These are phyloP conservation scores for Rhodosorus marinus DNA, from an alignment of 23 red algal genomes.

Conservation along the genomic window DNA sequence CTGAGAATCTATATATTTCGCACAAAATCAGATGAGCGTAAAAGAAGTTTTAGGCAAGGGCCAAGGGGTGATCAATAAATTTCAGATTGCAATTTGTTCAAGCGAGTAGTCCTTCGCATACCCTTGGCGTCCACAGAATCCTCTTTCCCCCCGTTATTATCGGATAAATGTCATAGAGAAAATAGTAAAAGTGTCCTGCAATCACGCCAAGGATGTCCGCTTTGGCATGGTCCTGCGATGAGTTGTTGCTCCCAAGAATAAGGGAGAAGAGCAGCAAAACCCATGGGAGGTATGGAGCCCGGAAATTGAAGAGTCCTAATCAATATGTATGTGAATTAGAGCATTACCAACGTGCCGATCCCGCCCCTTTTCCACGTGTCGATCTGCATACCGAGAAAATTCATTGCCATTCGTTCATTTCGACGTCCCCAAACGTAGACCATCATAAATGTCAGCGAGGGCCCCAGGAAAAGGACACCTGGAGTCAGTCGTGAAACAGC, in stretches of 20 bases:
- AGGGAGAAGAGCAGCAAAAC: slow-evolving; percentile 74
- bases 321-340: too few species aligned
- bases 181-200: slow-evolving; percentile 91
- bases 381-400: too few species aligned
- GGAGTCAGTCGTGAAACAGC: slow-evolving; percentile 31
- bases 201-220: slow-evolving; percentile 81
- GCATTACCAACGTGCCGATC: too few species aligned
- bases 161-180: slow-evolving; percentile 77
- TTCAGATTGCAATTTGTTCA: too few species aligned
- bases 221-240: too few species aligned
- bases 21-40: too few species aligned
- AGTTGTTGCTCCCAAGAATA: slow-evolving; percentile 52
- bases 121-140: too few species aligned
- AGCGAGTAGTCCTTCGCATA: too few species aligned
- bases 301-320: slow-evolving; percentile 75
- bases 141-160: slow-evolving; percentile 43
- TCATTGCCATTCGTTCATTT: slow-evolving; percentile 45
- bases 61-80: too few species aligned
- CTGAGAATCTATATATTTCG: too few species aligned
- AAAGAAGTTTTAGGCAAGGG: too few species aligned
- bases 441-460: slow-evolving; percentile 90
- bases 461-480: slow-evolving; percentile 75
- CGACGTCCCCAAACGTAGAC: slow-evolving; percentile 94
- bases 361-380: too few species aligned
- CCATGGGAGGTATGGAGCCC: slow-evolving; percentile 90